Percentiles rank a stretch among this genome's conserved stretches.
phyloP scores from a whole-genome alignment of 1,284 basidiomycete species.

The Taiwanofungus camphoratus region DNA sequence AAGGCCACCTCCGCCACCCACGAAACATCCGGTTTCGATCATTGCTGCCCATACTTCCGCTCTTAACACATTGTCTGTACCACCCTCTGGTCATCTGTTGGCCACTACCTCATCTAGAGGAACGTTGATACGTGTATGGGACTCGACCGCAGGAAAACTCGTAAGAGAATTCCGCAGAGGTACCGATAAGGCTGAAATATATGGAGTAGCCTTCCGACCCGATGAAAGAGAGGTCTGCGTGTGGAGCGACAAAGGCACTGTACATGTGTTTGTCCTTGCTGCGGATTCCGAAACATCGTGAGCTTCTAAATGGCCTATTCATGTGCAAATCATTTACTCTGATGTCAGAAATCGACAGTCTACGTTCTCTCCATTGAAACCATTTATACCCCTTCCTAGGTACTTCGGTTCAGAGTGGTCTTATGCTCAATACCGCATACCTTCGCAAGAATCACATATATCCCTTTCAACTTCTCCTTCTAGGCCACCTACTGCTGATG shows the following conservation, averaged over 20 bases:
- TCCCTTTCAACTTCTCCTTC: constrained; percentile 57
- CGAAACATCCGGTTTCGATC: constrained; percentile 71
- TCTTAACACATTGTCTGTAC: constrained; percentile 73
- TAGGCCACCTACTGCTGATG: constrained; percentile 53
- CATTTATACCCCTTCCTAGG: constrained; percentile 80
- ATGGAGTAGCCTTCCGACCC: constrained; percentile 76
- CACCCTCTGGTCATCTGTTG: constrained; percentile 74
- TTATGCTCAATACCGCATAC: constrained; percentile 89
- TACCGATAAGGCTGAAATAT: constrained; percentile 88
- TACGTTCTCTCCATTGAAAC: constrained; percentile 67
- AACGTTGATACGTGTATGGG: constrained; percentile 89
- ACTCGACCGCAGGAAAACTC: constrained; percentile 69
- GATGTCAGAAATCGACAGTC: constrained; percentile 70
- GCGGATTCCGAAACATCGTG: constrained; percentile 58
- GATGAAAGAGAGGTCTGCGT: constrained; percentile 80
- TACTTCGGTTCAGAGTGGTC: constrained; percentile 95
- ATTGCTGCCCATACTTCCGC: constrained; percentile 83
- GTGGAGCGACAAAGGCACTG: constrained; percentile 96
- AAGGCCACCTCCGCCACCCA: constrained; percentile 44
- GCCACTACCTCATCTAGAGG: constrained; percentile 85
- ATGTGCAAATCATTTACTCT: constrained; percentile 5
- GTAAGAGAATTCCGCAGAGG: constrained; percentile 83
- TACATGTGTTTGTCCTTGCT: constrained; percentile 83
- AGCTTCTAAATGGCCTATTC: constrained; percentile 27
- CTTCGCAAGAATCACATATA: constrained; percentile 75